Percentiles rank a stretch among this genome's conserved stretches.
Conservation (phyloP, 306 rosid species). For the Lagenaria siceraria region DNA sequence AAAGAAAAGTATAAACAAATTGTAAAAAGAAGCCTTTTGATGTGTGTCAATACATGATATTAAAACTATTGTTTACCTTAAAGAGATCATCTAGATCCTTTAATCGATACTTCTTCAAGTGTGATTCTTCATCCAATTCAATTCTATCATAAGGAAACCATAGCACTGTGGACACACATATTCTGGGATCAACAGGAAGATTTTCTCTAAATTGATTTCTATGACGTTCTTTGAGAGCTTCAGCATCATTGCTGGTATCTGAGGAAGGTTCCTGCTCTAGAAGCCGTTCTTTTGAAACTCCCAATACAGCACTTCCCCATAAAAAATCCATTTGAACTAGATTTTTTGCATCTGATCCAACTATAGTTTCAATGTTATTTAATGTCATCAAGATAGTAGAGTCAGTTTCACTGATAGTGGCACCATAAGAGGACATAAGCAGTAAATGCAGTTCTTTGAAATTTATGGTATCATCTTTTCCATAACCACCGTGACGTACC, state of each 20-base stretch:
- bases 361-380: slow-evolving; percentile 46
- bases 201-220: slow-evolving; percentile 53
- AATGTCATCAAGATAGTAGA: slow-evolving; percentile 49
- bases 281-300: slow-evolving; percentile 24
- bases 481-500: slow-evolving; percentile 23
- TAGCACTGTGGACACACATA: slow-evolving; percentile 63
- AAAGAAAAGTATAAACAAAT: background rate
- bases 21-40: background rate
- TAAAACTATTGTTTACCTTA: slow-evolving; percentile 19
- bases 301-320: slow-evolving; percentile 44
- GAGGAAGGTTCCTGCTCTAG: slow-evolving; percentile 21
- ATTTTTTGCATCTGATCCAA: slow-evolving; percentile 21
- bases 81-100: slow-evolving; percentile 19
- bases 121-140: slow-evolving; percentile 28
- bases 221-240: slow-evolving; percentile 40
- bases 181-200: slow-evolving; percentile 57
- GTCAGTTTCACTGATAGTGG: slow-evolving; percentile 48
- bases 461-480: slow-evolving; percentile 39
- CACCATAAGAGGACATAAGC: slow-evolving; percentile 59
- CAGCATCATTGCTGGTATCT: slow-evolving; percentile 30
- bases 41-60: background rate
- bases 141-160: slow-evolving; percentile 55
- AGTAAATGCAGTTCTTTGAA: slow-evolving; percentile 45
- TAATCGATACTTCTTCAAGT: slow-evolving; percentile 17
- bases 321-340: slow-evolving; percentile 25